Percentiles rank a stretch among this genome's conserved stretches.
Conservation (phyloP, 768 basidiomycete species). For the Galerina sulciceps region DNA sequence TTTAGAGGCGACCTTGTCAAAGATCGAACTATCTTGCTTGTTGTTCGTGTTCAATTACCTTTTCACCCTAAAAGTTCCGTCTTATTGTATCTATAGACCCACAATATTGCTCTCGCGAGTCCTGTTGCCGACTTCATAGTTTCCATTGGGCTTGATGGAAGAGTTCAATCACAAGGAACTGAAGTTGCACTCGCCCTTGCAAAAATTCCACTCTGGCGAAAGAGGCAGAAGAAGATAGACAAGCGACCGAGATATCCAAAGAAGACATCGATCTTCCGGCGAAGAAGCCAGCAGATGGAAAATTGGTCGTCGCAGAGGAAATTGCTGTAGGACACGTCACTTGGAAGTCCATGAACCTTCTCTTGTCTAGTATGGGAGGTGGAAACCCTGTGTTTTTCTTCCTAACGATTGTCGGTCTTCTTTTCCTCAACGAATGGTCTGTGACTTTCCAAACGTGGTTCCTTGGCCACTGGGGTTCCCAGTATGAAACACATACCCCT, state of each 20-base stretch:
- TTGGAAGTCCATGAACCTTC: conserved; percentile 35
- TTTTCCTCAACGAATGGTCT: conserved; percentile 25
- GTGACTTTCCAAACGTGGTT: conserved; percentile 42
- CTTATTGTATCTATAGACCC: conserved; percentile 31
- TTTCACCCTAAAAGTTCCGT: not conserved
- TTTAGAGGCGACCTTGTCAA: conserved; percentile 74
- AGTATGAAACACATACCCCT: conserved; percentile 37
- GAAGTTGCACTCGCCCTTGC: conserved; percentile 42
- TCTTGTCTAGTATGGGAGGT: conserved; percentile 38
- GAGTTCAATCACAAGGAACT: conserved; percentile 49
- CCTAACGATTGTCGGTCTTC: not conserved
- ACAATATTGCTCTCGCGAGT: conserved; percentile 51
- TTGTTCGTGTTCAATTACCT: conserved; percentile 41
- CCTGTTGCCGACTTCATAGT: conserved; percentile 62
- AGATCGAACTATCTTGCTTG: conserved; percentile 80
- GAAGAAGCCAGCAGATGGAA: conserved; percentile 42
- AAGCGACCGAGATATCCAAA: conserved; percentile 27
- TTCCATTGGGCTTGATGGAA: conserved; percentile 54
- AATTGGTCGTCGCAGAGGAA: conserved; percentile 68
- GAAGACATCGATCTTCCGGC: conserved; percentile 18
- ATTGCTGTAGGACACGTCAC: conserved; percentile 40
- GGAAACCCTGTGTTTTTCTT: conserved; percentile 39
- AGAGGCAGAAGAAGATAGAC: conserved; percentile 37
- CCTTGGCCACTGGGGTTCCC: conserved; percentile 47
- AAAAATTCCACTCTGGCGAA: conserved; percentile 30